Percentiles rank a stretch among this genome's conserved stretches.
These are phyloP conservation scores for Phytophthora ramorum DNA, from an alignment of 352 stramenopile genomes.

Conservation along the genomic window DNA sequence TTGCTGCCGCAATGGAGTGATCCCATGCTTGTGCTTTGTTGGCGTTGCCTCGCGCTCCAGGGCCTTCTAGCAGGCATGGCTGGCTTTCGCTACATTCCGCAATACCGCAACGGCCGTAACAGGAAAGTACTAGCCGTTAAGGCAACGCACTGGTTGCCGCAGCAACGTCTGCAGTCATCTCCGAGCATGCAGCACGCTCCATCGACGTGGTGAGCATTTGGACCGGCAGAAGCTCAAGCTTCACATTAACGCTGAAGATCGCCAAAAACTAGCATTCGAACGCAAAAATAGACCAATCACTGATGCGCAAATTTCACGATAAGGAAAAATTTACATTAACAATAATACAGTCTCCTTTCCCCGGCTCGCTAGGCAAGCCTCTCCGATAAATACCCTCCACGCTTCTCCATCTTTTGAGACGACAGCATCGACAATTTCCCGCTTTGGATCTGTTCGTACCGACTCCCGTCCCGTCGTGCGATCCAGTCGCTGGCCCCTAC, in stretches of 20 bases:
- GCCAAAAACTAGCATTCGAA: neutral
- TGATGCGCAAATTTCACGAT: neutral
- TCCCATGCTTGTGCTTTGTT: neutral
- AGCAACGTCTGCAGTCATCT: neutral
- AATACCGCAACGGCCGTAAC: neutral
- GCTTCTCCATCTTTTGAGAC: neutral
- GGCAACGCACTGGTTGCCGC: neutral
- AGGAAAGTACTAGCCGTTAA: neutral
- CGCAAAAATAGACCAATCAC: too few relatives aligned
- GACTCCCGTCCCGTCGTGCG: neutral
- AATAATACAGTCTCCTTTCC: constrained; percentile 11
- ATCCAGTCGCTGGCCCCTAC: too few relatives aligned
- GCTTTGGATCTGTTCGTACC: neutral
- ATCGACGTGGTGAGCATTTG: neutral
- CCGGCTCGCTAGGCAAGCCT: neutral
- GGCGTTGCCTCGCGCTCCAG: neutral
- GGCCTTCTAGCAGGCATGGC: neutral
- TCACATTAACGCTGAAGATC: neutral
- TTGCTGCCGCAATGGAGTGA: neutral
- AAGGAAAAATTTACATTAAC: constrained; percentile 25
- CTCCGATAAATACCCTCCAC: constrained; percentile 24
- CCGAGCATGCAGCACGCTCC: neutral
- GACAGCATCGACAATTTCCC: neutral
- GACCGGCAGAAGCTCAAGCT: neutral
- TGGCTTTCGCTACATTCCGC: neutral